A percentile compares a stretch with the other conserved stretches of the same genome.
These are phyloP conservation scores for Diaporthe nobilis DNA, from an alignment of 2,329 filamentous ascomycete genomes.

Conservation along the genomic window DNA sequence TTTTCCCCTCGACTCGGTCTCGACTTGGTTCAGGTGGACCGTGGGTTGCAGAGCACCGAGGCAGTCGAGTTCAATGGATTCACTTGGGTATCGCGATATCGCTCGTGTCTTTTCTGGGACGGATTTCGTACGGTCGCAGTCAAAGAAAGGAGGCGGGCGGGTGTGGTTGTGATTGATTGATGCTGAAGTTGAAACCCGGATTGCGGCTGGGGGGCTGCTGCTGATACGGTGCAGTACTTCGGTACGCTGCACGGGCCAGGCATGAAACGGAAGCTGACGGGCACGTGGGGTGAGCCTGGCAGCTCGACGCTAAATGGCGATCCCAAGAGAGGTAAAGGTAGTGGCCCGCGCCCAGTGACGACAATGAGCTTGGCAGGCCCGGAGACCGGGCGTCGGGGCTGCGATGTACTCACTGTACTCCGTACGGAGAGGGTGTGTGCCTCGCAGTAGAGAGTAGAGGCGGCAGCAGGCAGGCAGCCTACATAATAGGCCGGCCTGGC, in stretches of 20 bases:
- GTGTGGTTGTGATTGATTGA: background rate
- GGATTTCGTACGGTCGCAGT: background rate
- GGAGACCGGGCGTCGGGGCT: background rate
- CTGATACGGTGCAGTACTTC: background rate
- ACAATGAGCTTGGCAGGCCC: constrained; percentile 2
- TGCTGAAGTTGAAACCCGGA: constrained; percentile 29
- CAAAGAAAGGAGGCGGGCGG: constrained; percentile 18
- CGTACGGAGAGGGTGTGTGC: background rate
- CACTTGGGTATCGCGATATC: background rate
- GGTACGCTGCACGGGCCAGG: constrained; percentile 14
- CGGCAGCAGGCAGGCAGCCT: background rate
- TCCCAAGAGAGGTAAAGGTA: background rate
- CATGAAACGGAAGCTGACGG: background rate
- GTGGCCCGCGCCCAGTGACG: constrained; percentile 7
- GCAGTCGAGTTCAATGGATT: background rate
- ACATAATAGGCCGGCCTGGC: background rate
- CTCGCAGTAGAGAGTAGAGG: background rate
- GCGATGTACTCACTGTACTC: no score
- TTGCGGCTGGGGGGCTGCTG: constrained; percentile 16
- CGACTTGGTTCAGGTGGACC: background rate
- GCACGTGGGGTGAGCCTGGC: background rate
- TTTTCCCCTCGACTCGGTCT: constrained; percentile 1
- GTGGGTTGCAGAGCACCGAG: background rate
- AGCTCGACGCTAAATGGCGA: constrained; percentile 14
- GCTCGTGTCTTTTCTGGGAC: background rate